These are phyloP conservation scores for Coprinopsis marcescibilis DNA, from an alignment of 768 basidiomycete species.

Conservation along the genomic window DNA sequence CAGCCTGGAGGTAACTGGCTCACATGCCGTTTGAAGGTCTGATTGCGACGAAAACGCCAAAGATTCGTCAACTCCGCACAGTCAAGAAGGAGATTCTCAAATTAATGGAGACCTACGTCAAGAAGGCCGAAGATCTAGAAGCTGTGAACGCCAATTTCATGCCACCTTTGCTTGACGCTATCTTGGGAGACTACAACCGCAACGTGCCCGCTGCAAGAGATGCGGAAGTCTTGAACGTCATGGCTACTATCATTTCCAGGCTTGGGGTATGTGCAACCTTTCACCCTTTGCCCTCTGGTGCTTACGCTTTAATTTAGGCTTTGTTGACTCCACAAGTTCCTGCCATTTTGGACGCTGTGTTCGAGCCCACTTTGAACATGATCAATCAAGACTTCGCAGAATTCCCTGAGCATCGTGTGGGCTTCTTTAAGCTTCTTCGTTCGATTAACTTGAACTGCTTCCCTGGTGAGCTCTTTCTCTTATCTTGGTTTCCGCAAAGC, in stretches of 20 bases:
- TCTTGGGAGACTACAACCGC: slow-evolving; percentile 94
- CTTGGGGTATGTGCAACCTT: slow-evolving; percentile 66
- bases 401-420: slow-evolving; percentile 94
- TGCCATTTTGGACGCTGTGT: slow-evolving; percentile 92
- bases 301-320: slow-evolving; percentile 38
- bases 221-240: slow-evolving; percentile 94
- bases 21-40: slow-evolving; percentile 43
- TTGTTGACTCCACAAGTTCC: slow-evolving; percentile 91
- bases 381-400: slow-evolving; percentile 99
- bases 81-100: slow-evolving; percentile 99
- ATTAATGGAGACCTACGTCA: slow-evolving; percentile 96
- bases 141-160: slow-evolving; percentile 89
- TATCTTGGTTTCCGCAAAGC: slow-evolving; percentile 3
- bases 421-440: slow-evolving; percentile 93
- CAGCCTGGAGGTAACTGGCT: neutral
- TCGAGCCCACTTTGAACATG: slow-evolving; percentile 96
- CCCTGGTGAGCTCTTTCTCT: slow-evolving; percentile 59
- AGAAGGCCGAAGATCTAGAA: slow-evolving; percentile 95
- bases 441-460: slow-evolving; percentile 93
- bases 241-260: slow-evolving; percentile 87
- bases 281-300: neutral
- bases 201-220: slow-evolving; percentile 93
- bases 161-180: slow-evolving; percentile 92
- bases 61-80: slow-evolving; percentile 88
- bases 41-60: slow-evolving; percentile 94